Percentiles rank a stretch among this genome's conserved stretches.
Conservation (phyloP, 352 stramenopile genomes). For the Pythium folliculosum region DNA sequence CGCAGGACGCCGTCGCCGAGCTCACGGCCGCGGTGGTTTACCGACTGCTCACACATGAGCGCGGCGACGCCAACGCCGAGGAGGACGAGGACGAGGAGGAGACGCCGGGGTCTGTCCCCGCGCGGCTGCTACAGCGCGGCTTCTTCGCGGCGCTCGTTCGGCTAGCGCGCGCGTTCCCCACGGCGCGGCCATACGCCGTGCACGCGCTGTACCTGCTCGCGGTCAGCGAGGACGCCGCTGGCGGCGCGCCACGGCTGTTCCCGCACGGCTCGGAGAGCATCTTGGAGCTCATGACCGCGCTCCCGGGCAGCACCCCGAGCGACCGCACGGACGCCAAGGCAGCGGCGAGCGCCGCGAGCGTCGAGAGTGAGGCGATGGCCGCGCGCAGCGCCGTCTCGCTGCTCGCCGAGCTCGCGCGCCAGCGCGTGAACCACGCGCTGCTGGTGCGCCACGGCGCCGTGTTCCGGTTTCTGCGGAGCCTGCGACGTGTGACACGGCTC, state of each 20-base stretch:
- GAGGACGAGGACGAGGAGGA: too few relatives aligned
- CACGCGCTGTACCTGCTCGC: constrained; percentile 62
- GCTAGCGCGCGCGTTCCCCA: constrained; percentile 47
- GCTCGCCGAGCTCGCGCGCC: constrained; percentile 57
- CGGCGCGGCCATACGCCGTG: constrained; percentile 44
- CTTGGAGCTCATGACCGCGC: constrained; percentile 38
- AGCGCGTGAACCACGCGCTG: constrained; percentile 54
- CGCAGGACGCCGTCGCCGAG: constrained; percentile 44
- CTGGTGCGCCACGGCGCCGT: constrained; percentile 58
- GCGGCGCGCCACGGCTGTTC: constrained; percentile 30
- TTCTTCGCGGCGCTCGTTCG: constrained; percentile 53
- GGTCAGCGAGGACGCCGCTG: constrained; percentile 28
- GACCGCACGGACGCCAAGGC: not conserved
- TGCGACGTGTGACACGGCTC: constrained; percentile 37
- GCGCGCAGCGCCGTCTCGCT: constrained; percentile 58
- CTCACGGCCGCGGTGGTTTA: constrained; percentile 63
- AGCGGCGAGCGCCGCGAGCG: not conserved
- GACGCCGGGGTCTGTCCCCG: not conserved
- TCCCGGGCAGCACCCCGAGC: constrained; percentile 13
- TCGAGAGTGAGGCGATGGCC: constrained; percentile 5
- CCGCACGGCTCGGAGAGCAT: constrained; percentile 68
- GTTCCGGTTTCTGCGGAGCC: constrained; percentile 55
- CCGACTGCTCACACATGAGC: constrained; percentile 35
- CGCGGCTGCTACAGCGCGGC: constrained; percentile 42
- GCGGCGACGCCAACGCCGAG: not conserved